Evolutionary conservation across 2,329 filamentous ascomycete species (phyloP).

Genomic region (Fusarium nodosum): DNA sequence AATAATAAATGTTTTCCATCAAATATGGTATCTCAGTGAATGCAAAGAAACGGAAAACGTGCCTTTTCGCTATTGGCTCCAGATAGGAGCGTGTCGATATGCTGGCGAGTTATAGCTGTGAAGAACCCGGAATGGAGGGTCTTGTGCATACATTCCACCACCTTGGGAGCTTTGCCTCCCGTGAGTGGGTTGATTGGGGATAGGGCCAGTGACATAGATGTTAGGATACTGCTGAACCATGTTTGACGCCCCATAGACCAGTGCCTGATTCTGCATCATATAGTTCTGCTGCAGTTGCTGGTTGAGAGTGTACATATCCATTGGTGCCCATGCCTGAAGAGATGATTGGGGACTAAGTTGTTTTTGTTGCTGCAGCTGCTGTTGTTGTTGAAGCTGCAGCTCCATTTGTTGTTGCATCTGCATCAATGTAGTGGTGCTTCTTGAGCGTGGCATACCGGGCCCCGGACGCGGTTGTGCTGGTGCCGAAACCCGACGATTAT

Average conservation of each 20-base stretch:
- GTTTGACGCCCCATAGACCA: constrained; percentile 38
- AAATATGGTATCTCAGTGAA: constrained; percentile 42
- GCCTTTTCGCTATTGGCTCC: constrained; percentile 57
- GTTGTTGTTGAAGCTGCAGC: constrained; percentile 26
- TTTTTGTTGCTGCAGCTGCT: constrained; percentile 31
- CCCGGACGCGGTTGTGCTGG: constrained; percentile 30
- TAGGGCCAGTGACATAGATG: constrained; percentile 31
- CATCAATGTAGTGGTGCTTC: constrained; percentile 29
- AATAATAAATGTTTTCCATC: constrained; percentile 22
- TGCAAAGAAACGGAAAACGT: constrained; percentile 18
- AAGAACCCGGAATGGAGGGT: constrained; percentile 64
- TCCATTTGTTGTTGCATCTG: constrained; percentile 32
- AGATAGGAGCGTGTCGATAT: constrained; percentile 68
- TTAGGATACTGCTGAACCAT: constrained; percentile 43
- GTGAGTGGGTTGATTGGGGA: constrained; percentile 26
- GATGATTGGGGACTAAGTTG: constrained; percentile 28
- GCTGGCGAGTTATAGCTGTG: constrained; percentile 72
- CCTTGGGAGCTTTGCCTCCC: constrained; percentile 37
- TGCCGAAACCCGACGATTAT: constrained; percentile 41
- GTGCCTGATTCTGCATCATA: constrained; percentile 38
- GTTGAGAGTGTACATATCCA: constrained; percentile 39
- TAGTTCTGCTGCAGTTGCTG: constrained; percentile 44
- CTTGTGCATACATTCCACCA: constrained; percentile 34
- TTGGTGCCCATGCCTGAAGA: constrained; percentile 35
- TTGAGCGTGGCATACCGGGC: constrained; percentile 27